Conservation (phyloP, 2,329 filamentous ascomycete genomes). For the Lecanicillium sp. region DNA sequence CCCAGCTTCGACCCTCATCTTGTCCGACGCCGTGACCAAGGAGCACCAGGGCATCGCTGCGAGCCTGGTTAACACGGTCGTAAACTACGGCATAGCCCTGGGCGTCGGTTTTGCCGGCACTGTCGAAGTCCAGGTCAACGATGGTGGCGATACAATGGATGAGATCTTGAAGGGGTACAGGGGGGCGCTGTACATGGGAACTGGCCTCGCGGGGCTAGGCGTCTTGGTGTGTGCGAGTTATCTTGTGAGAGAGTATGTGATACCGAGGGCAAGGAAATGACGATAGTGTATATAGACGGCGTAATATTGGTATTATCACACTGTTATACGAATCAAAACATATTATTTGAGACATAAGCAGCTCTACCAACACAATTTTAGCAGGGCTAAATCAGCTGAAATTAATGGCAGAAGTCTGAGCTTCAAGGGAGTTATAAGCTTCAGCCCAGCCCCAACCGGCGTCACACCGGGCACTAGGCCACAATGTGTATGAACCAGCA, state of each 20-base stretch:
- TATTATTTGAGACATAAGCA: too few relatives aligned
- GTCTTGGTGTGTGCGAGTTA: neutral
- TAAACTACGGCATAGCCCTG: constrained; percentile 62
- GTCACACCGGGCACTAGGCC: too few relatives aligned
- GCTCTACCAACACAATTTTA: too few relatives aligned
- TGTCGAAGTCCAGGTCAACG: constrained; percentile 38
- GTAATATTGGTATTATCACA: too few relatives aligned
- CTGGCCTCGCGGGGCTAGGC: constrained; percentile 24
- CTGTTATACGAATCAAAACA: too few relatives aligned
- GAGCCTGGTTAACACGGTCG: constrained; percentile 53
- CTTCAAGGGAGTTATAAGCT: too few relatives aligned
- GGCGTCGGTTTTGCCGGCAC: constrained; percentile 60
- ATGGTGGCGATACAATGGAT: constrained; percentile 15
- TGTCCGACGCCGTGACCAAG: constrained; percentile 43
- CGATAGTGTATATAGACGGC: too few relatives aligned
- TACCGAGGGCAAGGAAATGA: too few relatives aligned
- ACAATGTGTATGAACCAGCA: too few relatives aligned
- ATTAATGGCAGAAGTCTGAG: too few relatives aligned
- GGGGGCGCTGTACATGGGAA: constrained; percentile 32
- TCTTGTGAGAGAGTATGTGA: neutral
- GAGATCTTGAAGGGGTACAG: constrained; percentile 25
- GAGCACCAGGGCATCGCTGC: constrained; percentile 39
- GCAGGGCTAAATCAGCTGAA: too few relatives aligned
- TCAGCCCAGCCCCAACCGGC: too few relatives aligned
- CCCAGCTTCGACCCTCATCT: constrained; percentile 52